Evolutionary conservation across 2,329 filamentous ascomycete genomes (phyloP), one percentile per base, ranked within the genome.

Genomic region (Penicillium oxalicum): DNA sequence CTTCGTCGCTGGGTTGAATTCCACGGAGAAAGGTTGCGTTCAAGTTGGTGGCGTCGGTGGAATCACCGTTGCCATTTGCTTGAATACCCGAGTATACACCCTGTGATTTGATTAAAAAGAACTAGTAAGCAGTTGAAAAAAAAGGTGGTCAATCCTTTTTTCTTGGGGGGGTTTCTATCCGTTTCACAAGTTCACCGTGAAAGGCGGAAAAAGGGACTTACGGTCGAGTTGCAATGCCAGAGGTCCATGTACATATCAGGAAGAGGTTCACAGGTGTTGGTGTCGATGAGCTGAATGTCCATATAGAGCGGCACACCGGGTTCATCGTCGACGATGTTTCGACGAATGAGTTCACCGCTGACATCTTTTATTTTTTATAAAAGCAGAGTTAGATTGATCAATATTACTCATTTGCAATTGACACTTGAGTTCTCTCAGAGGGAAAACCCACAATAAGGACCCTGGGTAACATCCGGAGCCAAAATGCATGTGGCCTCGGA

Each of bases 381-480:
- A n/a, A n/a, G n/a, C 18, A 2, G 35, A 5, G 26, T 11, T 5
- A 5, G 26, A 5, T 2, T 9, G 29, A 4, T 1, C 2, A 18
- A 18, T 18, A 18, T 18, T 18, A 18, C 18, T 18, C 18, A 18
- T 18, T 1, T 18, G 18, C 18, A 5, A 32, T 11, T 32, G 5
- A 4, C 29, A 11, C 29, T 32, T 5, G 7, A 8, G 4, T 32
- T 8, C 29, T 7, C 29, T 8, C 2, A 32, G 11, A 32, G 29
- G 11, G 2, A 32, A 32, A 32, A 42, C 61, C 25, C 27, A 66
- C 63, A 81, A 66, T 79, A 81, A 18, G 78, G 78, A 0, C 77
- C 77, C 59, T 78, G 69, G 3, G 73, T 79, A 18, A 74, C 72
- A 58, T 80, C 77, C 0, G 77, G 76, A n/a, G 69, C 74, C 27